Percentiles rank a stretch among this genome's conserved stretches.
Evolutionary conservation across 1,284 basidiomycete genomes (phyloP).

Genomic region (Ceratobasidium sp.): DNA sequence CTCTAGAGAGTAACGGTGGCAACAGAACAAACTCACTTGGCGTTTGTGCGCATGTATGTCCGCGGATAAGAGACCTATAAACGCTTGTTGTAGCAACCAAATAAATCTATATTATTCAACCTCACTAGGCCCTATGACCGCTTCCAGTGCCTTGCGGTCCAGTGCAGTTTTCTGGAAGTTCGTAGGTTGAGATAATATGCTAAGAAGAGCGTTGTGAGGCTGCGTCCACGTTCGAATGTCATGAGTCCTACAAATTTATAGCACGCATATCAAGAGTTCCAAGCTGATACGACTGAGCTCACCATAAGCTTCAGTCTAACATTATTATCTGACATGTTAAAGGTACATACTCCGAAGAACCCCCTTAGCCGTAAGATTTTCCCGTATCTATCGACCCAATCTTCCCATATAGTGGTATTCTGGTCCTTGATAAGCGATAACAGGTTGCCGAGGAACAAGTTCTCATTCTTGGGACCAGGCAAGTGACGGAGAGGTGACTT

Average conservation of each 20-base stretch:
- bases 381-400: constrained; percentile 44
- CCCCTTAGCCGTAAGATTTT: constrained; percentile 33
- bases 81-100: not conserved
- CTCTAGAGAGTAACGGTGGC: not conserved
- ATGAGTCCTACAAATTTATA: constrained; percentile 29
- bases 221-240: no score
- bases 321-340: not conserved
- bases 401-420: constrained; percentile 3
- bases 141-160: not conserved
- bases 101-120: no score
- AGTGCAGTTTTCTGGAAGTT: constrained; percentile 19
- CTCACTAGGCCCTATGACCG: constrained; percentile 42
- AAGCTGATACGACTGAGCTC: constrained; percentile 2
- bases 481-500: constrained; percentile 32
- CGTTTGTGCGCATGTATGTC: constrained; percentile 31
- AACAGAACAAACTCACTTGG: constrained; percentile 6
- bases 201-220: not conserved
- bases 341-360: constrained; percentile 33
- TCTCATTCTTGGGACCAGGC: constrained; percentile 21
- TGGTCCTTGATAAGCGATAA: constrained; percentile 1
- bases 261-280: constrained; percentile 42
- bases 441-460: constrained; percentile 37
- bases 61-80: constrained; percentile 26
- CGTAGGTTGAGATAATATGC: not conserved
- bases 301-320: not conserved